Evolutionary conservation across 805 yeast species (phyloP).

Genomic region (Schwanniomyces sp.): DNA sequence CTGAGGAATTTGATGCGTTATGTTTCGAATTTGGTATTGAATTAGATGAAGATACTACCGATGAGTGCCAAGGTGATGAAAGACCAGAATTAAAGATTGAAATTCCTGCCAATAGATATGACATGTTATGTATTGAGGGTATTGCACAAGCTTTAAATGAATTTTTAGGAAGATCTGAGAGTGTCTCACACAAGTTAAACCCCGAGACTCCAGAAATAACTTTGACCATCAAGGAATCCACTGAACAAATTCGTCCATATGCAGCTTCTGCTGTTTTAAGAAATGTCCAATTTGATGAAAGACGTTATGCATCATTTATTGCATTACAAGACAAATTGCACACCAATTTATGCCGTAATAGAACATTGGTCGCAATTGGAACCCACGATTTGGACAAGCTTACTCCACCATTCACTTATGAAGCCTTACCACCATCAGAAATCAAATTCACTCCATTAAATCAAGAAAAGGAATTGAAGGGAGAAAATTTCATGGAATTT

Average conservation of each 20-base stretch:
- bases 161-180: constrained; percentile 66
- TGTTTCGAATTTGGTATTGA: constrained; percentile 98
- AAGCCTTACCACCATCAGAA: constrained; percentile 77
- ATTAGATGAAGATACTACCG: constrained; percentile 95
- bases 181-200: constrained; percentile 67
- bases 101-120: constrained; percentile 98
- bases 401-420: constrained; percentile 81
- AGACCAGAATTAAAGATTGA: constrained; percentile 97
- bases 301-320: constrained; percentile 91
- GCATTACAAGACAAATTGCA: constrained; percentile 95
- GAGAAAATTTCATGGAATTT: constrained; percentile 79
- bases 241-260: constrained; percentile 78
- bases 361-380: constrained; percentile 97
- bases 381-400: constrained; percentile 91
- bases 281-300: constrained; percentile 74
- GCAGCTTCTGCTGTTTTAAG: constrained; percentile 95
- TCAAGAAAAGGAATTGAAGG: constrained; percentile 69
- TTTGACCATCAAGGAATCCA: constrained; percentile 74
- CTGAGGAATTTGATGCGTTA: constrained; percentile 92
- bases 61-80: constrained; percentile 67
- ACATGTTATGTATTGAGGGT: constrained; percentile 97
- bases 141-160: constrained; percentile 93
- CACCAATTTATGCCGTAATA: constrained; percentile 92
- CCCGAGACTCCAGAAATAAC: constrained; percentile 60
- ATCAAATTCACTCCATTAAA: constrained; percentile 74